These are phyloP conservation scores for Auriculariales sp. DNA, from an alignment of 768 basidiomycete species.

Conservation along the genomic window DNA sequence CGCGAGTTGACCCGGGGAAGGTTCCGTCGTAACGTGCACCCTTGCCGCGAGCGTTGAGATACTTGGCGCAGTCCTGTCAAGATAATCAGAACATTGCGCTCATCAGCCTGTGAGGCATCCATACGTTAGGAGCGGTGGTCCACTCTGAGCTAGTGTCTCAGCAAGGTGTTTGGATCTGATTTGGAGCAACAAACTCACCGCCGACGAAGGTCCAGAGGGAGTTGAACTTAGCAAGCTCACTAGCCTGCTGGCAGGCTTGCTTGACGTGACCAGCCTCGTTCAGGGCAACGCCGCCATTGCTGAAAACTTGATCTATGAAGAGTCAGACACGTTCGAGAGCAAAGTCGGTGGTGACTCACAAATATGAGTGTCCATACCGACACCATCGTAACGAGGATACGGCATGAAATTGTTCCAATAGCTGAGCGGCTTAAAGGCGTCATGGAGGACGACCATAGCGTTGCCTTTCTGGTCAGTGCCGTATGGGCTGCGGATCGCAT, in stretches of 20 bases:
- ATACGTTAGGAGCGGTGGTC: conserved; percentile 65
- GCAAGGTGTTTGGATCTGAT: no score
- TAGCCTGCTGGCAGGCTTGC: conserved; percentile 6
- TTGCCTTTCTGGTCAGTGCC: conserved; percentile 6
- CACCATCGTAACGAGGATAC: conserved; percentile 7
- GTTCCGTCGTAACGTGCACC: conserved; percentile 18
- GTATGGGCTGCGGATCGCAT: conserved; percentile 3
- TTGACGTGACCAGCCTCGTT: conserved; percentile 5
- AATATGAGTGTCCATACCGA: conserved; percentile 10
- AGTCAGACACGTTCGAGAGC: neutral
- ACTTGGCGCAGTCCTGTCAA: conserved; percentile 17
- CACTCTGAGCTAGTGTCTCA: no score
- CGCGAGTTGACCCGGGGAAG: conserved; percentile 12
- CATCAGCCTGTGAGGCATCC: conserved; percentile 20
- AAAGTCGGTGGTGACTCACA: conserved; percentile 1
- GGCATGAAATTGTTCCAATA: conserved; percentile 9
- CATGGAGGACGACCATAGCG: conserved; percentile 8
- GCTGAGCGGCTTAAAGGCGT: conserved; percentile 10
- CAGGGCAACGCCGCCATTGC: conserved; percentile 3
- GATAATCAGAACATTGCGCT: neutral
- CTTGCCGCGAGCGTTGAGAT: conserved; percentile 20
- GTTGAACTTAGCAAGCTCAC: conserved; percentile 2
- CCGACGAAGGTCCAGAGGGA: conserved; percentile 23
- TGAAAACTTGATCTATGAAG: neutral
- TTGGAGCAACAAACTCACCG: no score